A percentile compares a stretch with the other conserved stretches of the same genome.
Evolutionary conservation across 2,329 filamentous ascomycete genomes (phyloP).

Genomic region (Rutstroemia sp.): DNA sequence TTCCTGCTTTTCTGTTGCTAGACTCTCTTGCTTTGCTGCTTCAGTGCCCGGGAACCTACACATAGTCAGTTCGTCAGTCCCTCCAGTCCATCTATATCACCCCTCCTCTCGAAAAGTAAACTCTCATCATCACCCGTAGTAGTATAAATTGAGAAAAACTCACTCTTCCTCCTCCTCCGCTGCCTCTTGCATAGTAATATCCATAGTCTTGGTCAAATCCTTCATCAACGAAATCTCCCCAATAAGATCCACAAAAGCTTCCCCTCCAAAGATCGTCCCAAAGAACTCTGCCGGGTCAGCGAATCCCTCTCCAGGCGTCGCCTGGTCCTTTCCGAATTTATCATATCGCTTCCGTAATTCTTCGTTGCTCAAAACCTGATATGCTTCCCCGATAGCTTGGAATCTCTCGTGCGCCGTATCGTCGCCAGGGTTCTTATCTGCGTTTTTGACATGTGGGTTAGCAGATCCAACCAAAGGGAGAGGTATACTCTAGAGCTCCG

Average conservation of each 20-base stretch:
- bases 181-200: slow-evolving; percentile 80
- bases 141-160: neutral
- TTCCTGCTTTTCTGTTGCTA: slow-evolving; percentile 30
- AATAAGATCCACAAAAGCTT: slow-evolving; percentile 93
- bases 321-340: slow-evolving; percentile 92
- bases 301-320: slow-evolving; percentile 85
- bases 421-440: slow-evolving; percentile 97
- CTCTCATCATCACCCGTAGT: too few relatives aligned
- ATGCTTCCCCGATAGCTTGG: slow-evolving; percentile 72
- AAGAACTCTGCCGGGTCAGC: slow-evolving; percentile 97
- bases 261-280: slow-evolving; percentile 94
- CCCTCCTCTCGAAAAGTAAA: neutral
- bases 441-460: slow-evolving; percentile 1
- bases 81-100: neutral
- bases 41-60: slow-evolving; percentile 44
- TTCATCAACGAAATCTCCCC: slow-evolving; percentile 99
- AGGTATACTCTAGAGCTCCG: neutral
- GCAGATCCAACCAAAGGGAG: neutral
- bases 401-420: slow-evolving; percentile 91
- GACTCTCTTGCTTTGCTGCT: slow-evolving; percentile 49
- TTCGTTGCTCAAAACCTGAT: slow-evolving; percentile 77
- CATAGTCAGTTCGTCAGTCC: neutral
- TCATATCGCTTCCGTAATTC: slow-evolving; percentile 90
- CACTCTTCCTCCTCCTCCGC: slow-evolving; percentile 54
- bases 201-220: slow-evolving; percentile 96